Conservation (phyloP, 208 protist genomes). For the Angomonas deanei region DNA sequence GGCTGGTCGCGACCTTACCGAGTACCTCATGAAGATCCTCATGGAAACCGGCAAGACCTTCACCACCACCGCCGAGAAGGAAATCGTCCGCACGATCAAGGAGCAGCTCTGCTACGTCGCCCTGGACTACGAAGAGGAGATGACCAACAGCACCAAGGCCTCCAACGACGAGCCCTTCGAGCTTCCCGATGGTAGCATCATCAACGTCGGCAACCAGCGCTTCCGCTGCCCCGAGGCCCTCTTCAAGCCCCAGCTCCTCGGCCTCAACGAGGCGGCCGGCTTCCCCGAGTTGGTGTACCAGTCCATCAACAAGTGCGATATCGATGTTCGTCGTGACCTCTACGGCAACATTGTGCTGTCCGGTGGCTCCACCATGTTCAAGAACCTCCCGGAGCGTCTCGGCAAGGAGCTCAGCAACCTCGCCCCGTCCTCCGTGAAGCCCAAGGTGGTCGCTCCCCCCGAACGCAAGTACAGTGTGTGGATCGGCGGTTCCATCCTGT, state of each 20-base stretch:
- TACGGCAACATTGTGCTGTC: slow-evolving; percentile 96
- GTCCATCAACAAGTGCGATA: slow-evolving; percentile 96
- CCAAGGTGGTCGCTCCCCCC: slow-evolving; percentile 94
- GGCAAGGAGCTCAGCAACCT: slow-evolving; percentile 94
- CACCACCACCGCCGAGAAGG: slow-evolving; percentile 93
- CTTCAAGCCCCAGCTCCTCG: slow-evolving; percentile 95
- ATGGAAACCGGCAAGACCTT: slow-evolving; percentile 96
- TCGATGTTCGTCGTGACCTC: slow-evolving; percentile 93
- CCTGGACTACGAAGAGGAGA: slow-evolving; percentile 95
- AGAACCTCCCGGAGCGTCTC: slow-evolving; percentile 96
- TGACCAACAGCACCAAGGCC: slow-evolving; percentile 87
- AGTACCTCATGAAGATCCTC: slow-evolving; percentile 93
- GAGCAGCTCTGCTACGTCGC: slow-evolving; percentile 93
- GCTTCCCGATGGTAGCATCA: slow-evolving; percentile 92
- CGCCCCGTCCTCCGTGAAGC: slow-evolving; percentile 94
- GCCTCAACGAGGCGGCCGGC: slow-evolving; percentile 90
- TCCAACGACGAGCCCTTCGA: slow-evolving; percentile 88
- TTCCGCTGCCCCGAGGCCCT: slow-evolving; percentile 95
- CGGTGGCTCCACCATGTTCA: slow-evolving; percentile 96
- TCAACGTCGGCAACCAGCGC: slow-evolving; percentile 79
- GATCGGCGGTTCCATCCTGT: slow-evolving; percentile 98
- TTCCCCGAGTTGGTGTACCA: slow-evolving; percentile 96
- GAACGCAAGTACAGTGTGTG: slow-evolving; percentile 97
- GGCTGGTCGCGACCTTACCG: slow-evolving; percentile 92
- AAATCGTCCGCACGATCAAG: slow-evolving; percentile 96